Percentiles rank a stretch among this genome's conserved stretches.
phyloP scores from a whole-genome alignment of 306 rosid genomes.

The Prunus armeniaca region DNA sequence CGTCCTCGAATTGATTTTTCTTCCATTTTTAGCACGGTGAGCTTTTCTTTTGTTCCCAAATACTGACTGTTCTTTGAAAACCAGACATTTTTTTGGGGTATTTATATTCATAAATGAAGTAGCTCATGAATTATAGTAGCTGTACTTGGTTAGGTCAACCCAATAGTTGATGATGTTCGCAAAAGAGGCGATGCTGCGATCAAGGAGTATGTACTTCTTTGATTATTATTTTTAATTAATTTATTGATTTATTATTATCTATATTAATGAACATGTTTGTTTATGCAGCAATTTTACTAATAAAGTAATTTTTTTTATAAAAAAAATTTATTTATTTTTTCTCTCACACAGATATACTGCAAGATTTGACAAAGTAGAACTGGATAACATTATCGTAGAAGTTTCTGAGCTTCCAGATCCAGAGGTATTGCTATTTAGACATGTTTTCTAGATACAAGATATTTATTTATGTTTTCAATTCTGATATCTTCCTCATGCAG shows the following conservation, averaged over 20 bases:
- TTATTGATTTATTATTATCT: neutral
- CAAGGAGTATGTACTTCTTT: slow-evolving; percentile 53
- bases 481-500: slow-evolving; percentile 42
- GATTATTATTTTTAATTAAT: neutral
- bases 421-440: slow-evolving; percentile 48
- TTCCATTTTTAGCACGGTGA: slow-evolving; percentile 71
- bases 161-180: slow-evolving; percentile 85
- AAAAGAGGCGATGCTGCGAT: slow-evolving; percentile 82
- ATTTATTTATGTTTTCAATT: neutral
- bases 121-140: neutral
- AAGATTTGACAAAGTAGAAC: slow-evolving; percentile 73
- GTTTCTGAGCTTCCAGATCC: slow-evolving; percentile 87
- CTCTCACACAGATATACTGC: slow-evolving; percentile 58
- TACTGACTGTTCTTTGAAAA: neutral
- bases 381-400: slow-evolving; percentile 54
- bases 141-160: slow-evolving; percentile 62
- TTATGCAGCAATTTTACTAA: no score
- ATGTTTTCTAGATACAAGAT: neutral
- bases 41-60: slow-evolving; percentile 5
- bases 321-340: slow-evolving; percentile 12
- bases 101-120: slow-evolving; percentile 2
- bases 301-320: neutral
- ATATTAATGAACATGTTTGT: neutral
- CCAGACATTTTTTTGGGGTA: neutral
- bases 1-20: slow-evolving; percentile 95